Evolutionary conservation across 495 filamentous ascomycete genomes (phyloP).

Genomic region (Aspergillus kassunensis): DNA sequence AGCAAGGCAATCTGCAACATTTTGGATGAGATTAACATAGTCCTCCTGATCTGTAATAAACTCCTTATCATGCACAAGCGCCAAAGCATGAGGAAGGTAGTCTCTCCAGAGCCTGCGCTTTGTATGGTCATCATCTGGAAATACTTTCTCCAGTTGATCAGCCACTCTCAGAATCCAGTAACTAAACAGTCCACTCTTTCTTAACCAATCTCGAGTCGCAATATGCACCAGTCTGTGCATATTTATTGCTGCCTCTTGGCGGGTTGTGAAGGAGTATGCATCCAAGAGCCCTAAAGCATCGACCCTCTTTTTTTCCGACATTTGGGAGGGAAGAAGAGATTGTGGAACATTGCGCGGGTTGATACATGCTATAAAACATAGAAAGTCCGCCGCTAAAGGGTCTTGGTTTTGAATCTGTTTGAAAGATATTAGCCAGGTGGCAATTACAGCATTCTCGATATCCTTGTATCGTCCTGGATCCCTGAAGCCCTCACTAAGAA

Average conservation of each 20-base stretch:
- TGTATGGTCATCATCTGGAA: background rate
- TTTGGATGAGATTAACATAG: too few relatives aligned
- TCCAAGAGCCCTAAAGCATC: conserved; percentile 20
- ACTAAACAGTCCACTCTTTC: background rate
- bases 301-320: conserved; percentile 2
- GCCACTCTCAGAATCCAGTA: background rate
- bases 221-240: conserved; percentile 23
- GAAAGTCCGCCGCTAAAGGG: conserved; percentile 27
- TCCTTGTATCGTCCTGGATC: conserved; percentile 32
- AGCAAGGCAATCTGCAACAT: too few relatives aligned
- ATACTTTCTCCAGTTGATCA: background rate
- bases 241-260: conserved; percentile 5
- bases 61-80: background rate
- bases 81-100: background rate
- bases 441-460: conserved; percentile 47
- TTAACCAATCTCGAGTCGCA: conserved; percentile 19
- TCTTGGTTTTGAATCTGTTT: conserved; percentile 35
- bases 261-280: conserved; percentile 20
- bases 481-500: conserved; percentile 49
- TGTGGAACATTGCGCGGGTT: conserved; percentile 38
- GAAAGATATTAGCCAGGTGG: conserved; percentile 54
- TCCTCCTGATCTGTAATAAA: too few relatives aligned
- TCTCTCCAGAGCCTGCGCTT: background rate
- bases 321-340: conserved; percentile 19
- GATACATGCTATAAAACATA: conserved; percentile 15